Evolutionary conservation across 2,329 filamentous ascomycete genomes (phyloP).

Genomic region (Aquanectria penicillioides): DNA sequence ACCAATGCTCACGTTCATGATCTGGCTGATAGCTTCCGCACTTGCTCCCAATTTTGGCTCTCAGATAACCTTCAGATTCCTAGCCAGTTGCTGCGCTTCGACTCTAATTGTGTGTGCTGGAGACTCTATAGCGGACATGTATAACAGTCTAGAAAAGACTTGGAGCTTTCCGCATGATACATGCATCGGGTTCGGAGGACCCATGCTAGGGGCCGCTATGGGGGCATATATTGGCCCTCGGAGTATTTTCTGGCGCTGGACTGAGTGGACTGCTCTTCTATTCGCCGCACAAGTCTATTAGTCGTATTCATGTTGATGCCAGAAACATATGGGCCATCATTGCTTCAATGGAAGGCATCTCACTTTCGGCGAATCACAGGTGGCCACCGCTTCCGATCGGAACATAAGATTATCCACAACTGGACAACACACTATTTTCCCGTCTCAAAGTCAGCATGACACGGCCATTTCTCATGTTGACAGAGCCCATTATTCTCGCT

Average conservation of each 20-base stretch:
- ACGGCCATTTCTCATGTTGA: slow-evolving; percentile 50
- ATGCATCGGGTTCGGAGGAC: slow-evolving; percentile 53
- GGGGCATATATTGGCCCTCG: slow-evolving; percentile 72
- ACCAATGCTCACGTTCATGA: slow-evolving; percentile 51
- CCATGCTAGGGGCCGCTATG: slow-evolving; percentile 49
- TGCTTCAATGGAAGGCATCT: slow-evolving; percentile 68
- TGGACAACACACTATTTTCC: slow-evolving; percentile 60
- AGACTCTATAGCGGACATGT: slow-evolving; percentile 53
- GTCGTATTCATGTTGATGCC: slow-evolving; percentile 68
- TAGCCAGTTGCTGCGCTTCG: slow-evolving; percentile 56
- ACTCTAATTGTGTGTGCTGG: slow-evolving; percentile 53
- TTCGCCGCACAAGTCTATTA: slow-evolving; percentile 66
- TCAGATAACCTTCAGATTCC: slow-evolving; percentile 57
- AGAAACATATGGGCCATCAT: slow-evolving; percentile 68
- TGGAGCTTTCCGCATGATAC: slow-evolving; percentile 56
- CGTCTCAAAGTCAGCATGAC: slow-evolving; percentile 54
- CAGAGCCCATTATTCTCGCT: slow-evolving; percentile 50
- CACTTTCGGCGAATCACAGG: slow-evolving; percentile 69
- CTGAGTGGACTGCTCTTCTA: slow-evolving; percentile 72
- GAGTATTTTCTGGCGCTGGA: slow-evolving; percentile 64
- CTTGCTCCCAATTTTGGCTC: slow-evolving; percentile 52
- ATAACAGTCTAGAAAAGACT: slow-evolving; percentile 42
- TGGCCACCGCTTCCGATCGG: slow-evolving; percentile 67
- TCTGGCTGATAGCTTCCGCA: slow-evolving; percentile 53
- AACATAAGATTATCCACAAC: slow-evolving; percentile 72